Conservation (phyloP, 148 eudicot genomes). For the Rhododendron vialii region DNA sequence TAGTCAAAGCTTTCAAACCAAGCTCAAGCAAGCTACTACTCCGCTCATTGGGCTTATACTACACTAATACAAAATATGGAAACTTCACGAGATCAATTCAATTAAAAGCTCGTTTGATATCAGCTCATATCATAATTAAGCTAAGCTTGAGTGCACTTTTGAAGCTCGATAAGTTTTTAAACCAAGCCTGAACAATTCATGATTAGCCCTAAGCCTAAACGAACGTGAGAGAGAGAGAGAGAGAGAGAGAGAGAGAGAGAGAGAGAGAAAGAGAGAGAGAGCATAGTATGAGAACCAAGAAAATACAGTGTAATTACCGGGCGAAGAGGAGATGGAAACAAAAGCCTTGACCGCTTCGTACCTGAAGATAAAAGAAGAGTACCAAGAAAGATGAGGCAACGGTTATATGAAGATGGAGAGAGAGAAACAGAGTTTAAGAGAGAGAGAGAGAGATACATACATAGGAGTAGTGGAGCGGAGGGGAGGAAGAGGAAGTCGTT, state of each 20-base stretch:
- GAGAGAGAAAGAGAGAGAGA: not conserved
- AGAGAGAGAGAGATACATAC: conserved; percentile 8
- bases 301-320: conserved; percentile 4
- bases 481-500: conserved; percentile 1
- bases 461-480: not conserved
- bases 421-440: not conserved
- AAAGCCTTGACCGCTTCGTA: conserved; percentile 2
- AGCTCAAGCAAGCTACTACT: not conserved
- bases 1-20: not conserved
- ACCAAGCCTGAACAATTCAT: not conserved
- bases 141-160: not conserved
- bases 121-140: not conserved
- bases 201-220: not conserved
- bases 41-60: not conserved
- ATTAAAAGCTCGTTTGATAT: too few relatives aligned
- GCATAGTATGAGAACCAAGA: not conserved
- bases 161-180: not conserved
- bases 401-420: not conserved
- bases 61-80: not conserved
- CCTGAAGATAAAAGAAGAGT: conserved; percentile 7
- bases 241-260: not conserved
- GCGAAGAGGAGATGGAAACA: not conserved
- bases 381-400: not conserved
- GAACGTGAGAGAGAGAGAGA: not conserved
- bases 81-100: not conserved